Conservation (phyloP, 805 yeast genomes). For the Sungouiella thailandica region DNA sequence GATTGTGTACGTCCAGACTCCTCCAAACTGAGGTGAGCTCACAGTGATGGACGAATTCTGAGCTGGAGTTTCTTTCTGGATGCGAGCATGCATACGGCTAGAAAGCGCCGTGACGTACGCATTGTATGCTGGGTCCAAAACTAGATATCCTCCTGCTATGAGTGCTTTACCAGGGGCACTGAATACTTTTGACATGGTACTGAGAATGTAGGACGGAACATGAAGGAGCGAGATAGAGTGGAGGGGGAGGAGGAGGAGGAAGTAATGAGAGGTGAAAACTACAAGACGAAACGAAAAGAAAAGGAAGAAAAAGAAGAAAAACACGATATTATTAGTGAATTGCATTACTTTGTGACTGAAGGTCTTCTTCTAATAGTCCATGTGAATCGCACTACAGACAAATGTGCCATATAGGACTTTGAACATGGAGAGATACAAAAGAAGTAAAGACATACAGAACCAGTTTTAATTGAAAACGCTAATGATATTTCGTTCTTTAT, state of each 20-base stretch:
- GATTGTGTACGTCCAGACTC: conserved; percentile 59
- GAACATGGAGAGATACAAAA: no score
- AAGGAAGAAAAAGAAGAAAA: no score
- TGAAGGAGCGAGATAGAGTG: no score
- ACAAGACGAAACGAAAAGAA: not conserved
- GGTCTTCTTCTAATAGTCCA: no score
- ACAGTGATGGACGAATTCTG: conserved; percentile 34
- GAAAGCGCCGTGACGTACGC: conserved; percentile 86
- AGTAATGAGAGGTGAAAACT: not conserved
- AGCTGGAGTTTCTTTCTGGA: conserved; percentile 15
- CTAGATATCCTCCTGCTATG: conserved; percentile 91
- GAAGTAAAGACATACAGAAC: no score
- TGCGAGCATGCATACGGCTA: conserved; percentile 81
- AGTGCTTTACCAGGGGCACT: conserved; percentile 97
- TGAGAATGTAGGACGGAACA: no score
- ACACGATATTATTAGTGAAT: no score
- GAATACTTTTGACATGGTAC: conserved; percentile 43
- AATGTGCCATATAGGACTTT: no score
- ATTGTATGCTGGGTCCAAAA: conserved; percentile 67
- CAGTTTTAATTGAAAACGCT: no score
- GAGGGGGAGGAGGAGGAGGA: not conserved
- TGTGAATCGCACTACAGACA: no score
- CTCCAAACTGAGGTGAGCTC: conserved; percentile 74
- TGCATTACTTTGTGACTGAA: no score
- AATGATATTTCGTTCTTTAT: no score